Evolutionary conservation across 108 stramenopile species (phyloP), one percentile per base, ranked within the genome.

Genomic region (Aurantiochytrium sp.): DNA sequence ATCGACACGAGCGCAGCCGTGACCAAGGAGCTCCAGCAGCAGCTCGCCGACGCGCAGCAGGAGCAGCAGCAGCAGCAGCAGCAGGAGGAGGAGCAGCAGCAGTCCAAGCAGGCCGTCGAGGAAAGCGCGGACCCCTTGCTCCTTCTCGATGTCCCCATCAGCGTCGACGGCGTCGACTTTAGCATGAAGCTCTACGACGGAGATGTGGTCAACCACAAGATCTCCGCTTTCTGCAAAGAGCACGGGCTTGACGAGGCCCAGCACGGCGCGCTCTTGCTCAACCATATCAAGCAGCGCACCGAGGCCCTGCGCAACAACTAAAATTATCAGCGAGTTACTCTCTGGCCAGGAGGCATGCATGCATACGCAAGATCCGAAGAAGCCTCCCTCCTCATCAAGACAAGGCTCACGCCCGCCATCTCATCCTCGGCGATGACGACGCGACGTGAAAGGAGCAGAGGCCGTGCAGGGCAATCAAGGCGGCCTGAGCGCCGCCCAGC

Each of bases 151-250:
- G 45, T 81, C 8, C 73, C 73, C 24, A 81, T 81, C 73, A 81
- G 45, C 73, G 73, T 81, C 27, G 73, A 81, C 45, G 73, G 73
- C 73, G 30, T 27, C 8, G 73, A 81, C n/a, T 81, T 81, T 81
- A 48, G 42, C 30, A 81, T 81, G 73, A 81, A 81, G 45, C 45
- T 81, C 42, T 81, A 81, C 2, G 73, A 81, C 24, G 73, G 73
- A 6, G 73, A 81, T 4, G 12, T 81, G 15, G 73, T 81, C 45
- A 48, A 81, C 45, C 39, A 48, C 24, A 81, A 48, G 45, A 81
- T 81, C 45, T 39, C 73, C 12, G 42, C 21, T 41, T 81, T 81
- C 73, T 81, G 73, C 73, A 81, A 41, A 12, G 73, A 81, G 42
- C 73, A 81, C 45, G 39, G 39, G 6, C 73, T 81, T 12, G 39